phyloP scores from a whole-genome alignment of 2,329 filamentous ascomycete genomes.

The Claviceps sp. region DNA sequence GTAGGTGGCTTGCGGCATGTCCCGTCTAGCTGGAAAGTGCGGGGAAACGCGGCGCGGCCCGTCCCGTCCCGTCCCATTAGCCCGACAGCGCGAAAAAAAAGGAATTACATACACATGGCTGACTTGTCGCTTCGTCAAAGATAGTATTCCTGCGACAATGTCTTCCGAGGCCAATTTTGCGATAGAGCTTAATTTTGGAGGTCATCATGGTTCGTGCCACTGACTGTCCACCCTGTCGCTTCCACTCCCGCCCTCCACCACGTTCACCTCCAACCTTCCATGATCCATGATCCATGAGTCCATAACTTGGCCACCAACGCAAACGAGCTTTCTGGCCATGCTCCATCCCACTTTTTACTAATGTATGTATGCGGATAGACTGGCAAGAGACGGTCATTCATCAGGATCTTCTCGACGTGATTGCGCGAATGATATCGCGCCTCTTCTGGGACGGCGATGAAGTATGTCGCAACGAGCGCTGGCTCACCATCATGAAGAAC shows the following conservation, averaged over 20 bases:
- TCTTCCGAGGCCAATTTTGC: constrained; percentile 6
- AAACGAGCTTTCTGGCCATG: too few species aligned
- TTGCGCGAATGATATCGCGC: constrained; percentile 7
- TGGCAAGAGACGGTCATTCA: constrained; percentile 5
- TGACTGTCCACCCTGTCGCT: neutral
- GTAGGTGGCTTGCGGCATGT: neutral
- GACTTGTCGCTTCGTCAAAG: neutral
- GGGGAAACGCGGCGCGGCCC: too few species aligned
- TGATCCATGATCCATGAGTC: neutral
- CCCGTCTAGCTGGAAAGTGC: too few species aligned
- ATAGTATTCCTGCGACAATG: constrained; percentile 4
- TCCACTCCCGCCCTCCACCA: neutral
- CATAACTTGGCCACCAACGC: neutral
- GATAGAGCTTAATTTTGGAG: constrained; percentile 5
- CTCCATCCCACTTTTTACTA: neutral
- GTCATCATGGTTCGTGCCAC: neutral
- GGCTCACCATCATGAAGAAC: constrained; percentile 6
- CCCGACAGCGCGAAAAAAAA: neutral
- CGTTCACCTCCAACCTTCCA: too few species aligned
- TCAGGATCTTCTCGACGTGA: constrained; percentile 2
- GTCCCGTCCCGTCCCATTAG: too few species aligned
- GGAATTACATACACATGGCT: neutral
- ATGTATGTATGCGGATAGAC: neutral
- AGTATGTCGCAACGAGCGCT: constrained; percentile 5
- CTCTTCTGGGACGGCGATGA: constrained; percentile 8